Base-by-base conservation (phyloP, 306 rosid genomes). In the Pyrus communis region DNA sequence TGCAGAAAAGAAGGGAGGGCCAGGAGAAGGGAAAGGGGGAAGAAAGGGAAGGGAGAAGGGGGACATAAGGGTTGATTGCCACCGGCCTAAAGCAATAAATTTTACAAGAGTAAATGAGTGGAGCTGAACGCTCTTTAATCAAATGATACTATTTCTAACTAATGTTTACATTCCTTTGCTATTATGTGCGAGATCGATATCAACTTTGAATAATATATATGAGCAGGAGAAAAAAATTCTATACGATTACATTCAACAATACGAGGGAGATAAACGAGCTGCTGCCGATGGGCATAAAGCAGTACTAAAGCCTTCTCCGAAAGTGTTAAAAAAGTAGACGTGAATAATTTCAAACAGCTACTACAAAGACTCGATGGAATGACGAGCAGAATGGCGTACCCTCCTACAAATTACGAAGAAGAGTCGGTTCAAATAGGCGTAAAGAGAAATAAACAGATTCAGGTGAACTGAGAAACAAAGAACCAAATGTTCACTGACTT, bases 351-450 rank as follows among this genome's bases (percentile, higher is more conserved):
- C 25, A 76, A 55, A 70, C 28, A 46, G 64, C 61, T 77, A 71
- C 71, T 65, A 79, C 25, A 46, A 55, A 10, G 82, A 83, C 21
- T 78, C 86, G 7, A 64, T 79, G 66, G 86, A 83, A 45, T 46
- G 19, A 25, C 71, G 80, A 69, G 86, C 80, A 70, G 75, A 75
- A 38, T 75, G 42, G 51, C 80, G 86, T 19, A 83, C 78, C 74
- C 80, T 83, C 78, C 83, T 83, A 76, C 71, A 75, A 73, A 69
- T 64, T 78, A 2, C 19, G 49, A 65, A 28, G 71, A 7, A 17
- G 21, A 46, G 31, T 69, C 69, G 57, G 65, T 58, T 46, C 69
- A 19, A 52, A 11, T 31, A 25, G 27, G 25, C 42, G 19, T 3
- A 18, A 45, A 14, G 59, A 22, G 45, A 60, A 13, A 42, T 22